A percentile compares a stretch with the other conserved stretches of the same genome.
These are phyloP conservation scores for Nadsonia starkeyi-henricii DNA, from an alignment of 1,139 yeast genomes.

Conservation along the genomic window DNA sequence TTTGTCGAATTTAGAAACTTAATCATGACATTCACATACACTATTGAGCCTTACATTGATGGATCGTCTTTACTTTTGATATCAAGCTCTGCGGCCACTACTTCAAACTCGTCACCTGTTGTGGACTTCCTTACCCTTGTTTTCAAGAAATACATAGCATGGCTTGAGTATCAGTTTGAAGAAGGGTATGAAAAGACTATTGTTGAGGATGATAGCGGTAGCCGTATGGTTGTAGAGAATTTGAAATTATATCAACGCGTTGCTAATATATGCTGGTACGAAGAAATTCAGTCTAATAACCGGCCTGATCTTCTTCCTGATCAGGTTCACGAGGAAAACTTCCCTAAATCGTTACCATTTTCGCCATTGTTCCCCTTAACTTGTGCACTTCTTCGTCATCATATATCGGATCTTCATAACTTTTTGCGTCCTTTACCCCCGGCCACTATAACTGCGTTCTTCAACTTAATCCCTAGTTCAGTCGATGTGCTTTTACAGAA, in stretches of 20 bases:
- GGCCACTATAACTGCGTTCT: neutral
- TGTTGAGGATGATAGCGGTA: slow-evolving; percentile 62
- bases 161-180: slow-evolving; percentile 43
- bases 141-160: slow-evolving; percentile 47
- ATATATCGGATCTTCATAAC: neutral
- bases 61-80: neutral
- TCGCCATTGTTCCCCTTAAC: slow-evolving; percentile 79
- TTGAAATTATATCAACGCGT: slow-evolving; percentile 47
- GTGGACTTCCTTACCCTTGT: slow-evolving; percentile 40
- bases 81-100: neutral
- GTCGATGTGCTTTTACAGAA: slow-evolving; percentile 59
- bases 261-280: slow-evolving; percentile 57
- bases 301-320: slow-evolving; percentile 17
- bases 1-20: neutral
- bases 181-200: slow-evolving; percentile 48
- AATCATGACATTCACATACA: neutral
- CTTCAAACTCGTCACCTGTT: slow-evolving; percentile 4
- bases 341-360: slow-evolving; percentile 76
- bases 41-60: neutral
- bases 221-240: slow-evolving; percentile 65
- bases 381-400: slow-evolving; percentile 35
- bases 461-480: slow-evolving; percentile 23
- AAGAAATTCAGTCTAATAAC: slow-evolving; percentile 27
- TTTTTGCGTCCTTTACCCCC: neutral
- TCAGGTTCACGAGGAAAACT: slow-evolving; percentile 29